Conservation (phyloP, 2,329 filamentous ascomycete genomes). For the Colletotrichum tofieldiae region DNA sequence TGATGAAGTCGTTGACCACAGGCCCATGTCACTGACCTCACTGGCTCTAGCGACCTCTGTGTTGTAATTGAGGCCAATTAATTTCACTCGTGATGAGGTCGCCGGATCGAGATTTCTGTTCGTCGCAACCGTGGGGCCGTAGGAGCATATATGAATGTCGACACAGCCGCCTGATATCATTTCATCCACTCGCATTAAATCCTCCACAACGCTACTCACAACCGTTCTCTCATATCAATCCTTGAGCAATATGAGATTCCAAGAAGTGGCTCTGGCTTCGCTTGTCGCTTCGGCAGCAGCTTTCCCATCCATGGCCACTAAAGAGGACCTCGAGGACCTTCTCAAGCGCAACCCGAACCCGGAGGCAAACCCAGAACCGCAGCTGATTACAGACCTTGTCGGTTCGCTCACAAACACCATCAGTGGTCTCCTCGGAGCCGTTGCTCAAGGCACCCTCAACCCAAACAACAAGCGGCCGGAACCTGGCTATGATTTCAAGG, state of each 20-base stretch:
- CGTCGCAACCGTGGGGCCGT: background rate
- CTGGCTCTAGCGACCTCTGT: no score
- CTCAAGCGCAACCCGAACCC: slow-evolving; percentile 24
- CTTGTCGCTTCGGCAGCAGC: slow-evolving; percentile 23
- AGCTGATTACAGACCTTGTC: slow-evolving; percentile 7
- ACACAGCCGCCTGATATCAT: background rate
- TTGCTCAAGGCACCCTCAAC: slow-evolving; percentile 25
- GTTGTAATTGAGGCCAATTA: background rate
- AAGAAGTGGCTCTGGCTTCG: background rate
- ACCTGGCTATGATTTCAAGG: slow-evolving; percentile 31
- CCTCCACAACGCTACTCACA: no score
- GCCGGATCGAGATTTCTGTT: background rate
- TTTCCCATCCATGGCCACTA: slow-evolving; percentile 28
- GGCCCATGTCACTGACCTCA: background rate
- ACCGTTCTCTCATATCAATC: rapidly evolving
- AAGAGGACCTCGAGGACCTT: slow-evolving; percentile 16
- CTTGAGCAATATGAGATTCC: slow-evolving; percentile 18
- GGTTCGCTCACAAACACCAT: slow-evolving; percentile 21
- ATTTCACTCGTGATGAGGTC: background rate
- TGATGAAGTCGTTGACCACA: background rate
- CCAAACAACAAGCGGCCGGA: slow-evolving; percentile 27
- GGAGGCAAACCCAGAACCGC: slow-evolving; percentile 24
- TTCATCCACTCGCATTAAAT: background rate
- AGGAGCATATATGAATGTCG: background rate
- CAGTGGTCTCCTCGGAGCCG: slow-evolving; percentile 28